Base-by-base conservation (phyloP, 2,329 filamentous ascomycete species). In the Fusarium scirpi region DNA sequence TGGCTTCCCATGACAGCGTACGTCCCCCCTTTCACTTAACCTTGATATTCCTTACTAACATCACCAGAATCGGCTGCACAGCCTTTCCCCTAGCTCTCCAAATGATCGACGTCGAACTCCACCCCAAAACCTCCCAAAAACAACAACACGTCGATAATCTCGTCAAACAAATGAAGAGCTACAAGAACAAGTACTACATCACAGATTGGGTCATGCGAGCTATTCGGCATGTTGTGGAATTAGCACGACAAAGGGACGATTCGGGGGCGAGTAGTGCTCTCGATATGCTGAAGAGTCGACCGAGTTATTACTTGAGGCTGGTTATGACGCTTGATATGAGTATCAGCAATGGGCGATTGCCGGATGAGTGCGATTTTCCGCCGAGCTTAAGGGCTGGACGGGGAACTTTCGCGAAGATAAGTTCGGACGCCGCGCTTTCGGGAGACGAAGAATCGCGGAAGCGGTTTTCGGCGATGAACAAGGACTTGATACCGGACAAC, bases 1-100 rank as follows among this genome's bases (percentile, higher is more conserved):
- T 75, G 71, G 68, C 34, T 75, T 0, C 73, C 73, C 2, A 75
- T 75, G 73, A 75, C 71, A 45, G 73, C 73, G 73, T 75, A 58
- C 25, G 71, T 62, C 12, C 5, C 2, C 5, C 0, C 8, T 0
- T 4, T 0, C 6, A 1, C 27, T 10, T 3, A 27, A 27, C 27
- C 27, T 27, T 10, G 27, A 27, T 27, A 11, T 27, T 27, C 9
- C 7, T 6, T 13, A 10, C 61, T 70, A 25, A 72, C 40, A 12
- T 0, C 2, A 2, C 0, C 0, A 75, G 73, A 0, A 74, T 75
- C 20, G 73, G 73, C 4, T 75, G 73, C 22, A 75, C 73, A 0
- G 73, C 73, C 0, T 70, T 75, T 1, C 73, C 73, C 1, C 27
- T 75, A 1, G 73, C 70, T 0, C 66, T 75, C 0, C 73, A 75